phyloP scores from a whole-genome alignment of 83 land plant genomes.

The Thuja plicata region DNA sequence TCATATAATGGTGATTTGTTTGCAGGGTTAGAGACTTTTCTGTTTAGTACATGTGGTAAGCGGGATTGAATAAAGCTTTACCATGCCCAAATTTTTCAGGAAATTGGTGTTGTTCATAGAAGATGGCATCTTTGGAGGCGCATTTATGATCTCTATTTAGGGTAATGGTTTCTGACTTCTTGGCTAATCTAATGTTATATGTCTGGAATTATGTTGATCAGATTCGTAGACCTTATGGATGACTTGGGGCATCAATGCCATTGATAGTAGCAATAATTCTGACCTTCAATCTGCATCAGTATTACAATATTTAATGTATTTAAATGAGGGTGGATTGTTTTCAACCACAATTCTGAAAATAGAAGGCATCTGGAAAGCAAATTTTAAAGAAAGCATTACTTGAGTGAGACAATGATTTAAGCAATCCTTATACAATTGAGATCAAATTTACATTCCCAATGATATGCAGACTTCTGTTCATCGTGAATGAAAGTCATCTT shows the following conservation, averaged over 20 bases:
- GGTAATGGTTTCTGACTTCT: slow-evolving; percentile 32
- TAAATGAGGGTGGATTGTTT: neutral
- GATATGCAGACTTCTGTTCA: neutral
- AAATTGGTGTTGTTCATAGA: slow-evolving; percentile 74
- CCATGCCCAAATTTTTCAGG: slow-evolving; percentile 25
- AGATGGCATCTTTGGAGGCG: slow-evolving; percentile 84
- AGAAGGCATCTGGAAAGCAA: neutral
- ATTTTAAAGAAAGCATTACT: neutral
- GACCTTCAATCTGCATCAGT: neutral
- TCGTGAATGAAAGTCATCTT: neutral
- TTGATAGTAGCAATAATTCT: neutral
- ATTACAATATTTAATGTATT: neutral
- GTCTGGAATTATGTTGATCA: neutral
- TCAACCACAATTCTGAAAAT: neutral
- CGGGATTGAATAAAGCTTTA: neutral
- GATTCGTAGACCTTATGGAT: neutral
- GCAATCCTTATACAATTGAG: neutral
- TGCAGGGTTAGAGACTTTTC: neutral
- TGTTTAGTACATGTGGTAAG: neutral
- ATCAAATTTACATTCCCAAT: neutral
- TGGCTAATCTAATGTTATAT: neutral
- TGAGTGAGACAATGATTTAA: neutral
- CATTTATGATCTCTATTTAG: slow-evolving; percentile 68
- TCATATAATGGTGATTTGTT: neutral
- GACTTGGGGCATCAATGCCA: neutral